Percentiles rank a stretch among this genome's conserved stretches.
phyloP scores from a whole-genome alignment of 2,329 filamentous ascomycete species.

The Periconia sp. region DNA sequence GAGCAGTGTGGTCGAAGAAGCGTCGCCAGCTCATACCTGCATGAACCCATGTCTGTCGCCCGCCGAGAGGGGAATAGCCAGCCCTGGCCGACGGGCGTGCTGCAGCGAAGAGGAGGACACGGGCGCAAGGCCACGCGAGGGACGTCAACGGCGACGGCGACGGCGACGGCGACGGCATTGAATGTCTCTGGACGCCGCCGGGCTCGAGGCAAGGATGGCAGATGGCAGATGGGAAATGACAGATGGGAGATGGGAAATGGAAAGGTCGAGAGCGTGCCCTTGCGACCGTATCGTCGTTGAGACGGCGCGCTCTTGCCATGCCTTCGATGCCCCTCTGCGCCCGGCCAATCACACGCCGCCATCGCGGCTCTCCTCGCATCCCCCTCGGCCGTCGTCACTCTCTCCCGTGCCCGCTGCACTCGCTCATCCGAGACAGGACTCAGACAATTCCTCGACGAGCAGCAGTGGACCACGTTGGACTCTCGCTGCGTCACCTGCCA shows the following conservation, averaged over 20 bases:
- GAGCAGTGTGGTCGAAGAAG: not conserved
- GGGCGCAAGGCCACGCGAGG: not conserved
- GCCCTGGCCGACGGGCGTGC: not conserved
- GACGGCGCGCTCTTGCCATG: not conserved
- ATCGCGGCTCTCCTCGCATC: not conserved
- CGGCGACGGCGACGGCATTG: not conserved
- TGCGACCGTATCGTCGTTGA: too few species aligned
- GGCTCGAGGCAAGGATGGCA: conserved; percentile 1
- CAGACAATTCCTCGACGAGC: not conserved
- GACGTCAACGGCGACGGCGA: not conserved
- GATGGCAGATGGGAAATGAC: not conserved
- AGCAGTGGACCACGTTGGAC: not conserved
- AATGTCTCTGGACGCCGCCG: not conserved
- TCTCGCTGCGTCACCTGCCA: not conserved
- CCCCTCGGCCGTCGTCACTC: not conserved
- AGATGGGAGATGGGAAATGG: too few species aligned
- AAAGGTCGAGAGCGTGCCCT: too few species aligned
- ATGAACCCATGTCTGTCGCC: conserved; percentile 15
- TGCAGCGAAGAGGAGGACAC: not conserved
- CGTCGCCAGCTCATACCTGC: conserved; percentile 18
- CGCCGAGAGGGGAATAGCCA: not conserved
- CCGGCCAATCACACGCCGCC: not conserved
- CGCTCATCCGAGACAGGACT: not conserved
- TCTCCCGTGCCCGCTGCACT: too few species aligned
- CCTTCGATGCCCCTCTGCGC: not conserved